Evolutionary conservation across 768 basidiomycete species (phyloP).

Genomic region (Mycena kentingensis): DNA sequence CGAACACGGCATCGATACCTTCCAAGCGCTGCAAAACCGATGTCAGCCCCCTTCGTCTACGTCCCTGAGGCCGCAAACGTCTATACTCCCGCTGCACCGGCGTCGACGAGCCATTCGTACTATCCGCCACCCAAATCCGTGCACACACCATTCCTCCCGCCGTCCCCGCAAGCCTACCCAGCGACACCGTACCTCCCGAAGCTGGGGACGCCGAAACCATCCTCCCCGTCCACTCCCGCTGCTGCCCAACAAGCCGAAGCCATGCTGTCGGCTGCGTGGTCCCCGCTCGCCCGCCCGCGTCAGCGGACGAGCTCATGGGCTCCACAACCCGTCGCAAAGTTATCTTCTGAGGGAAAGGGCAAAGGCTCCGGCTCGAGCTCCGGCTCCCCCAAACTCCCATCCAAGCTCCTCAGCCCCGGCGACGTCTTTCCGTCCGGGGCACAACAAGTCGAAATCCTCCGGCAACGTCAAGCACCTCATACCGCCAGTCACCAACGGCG

Average conservation of each 20-base stretch:
- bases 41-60: slow-evolving; percentile 18
- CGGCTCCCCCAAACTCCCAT: slow-evolving; percentile 5
- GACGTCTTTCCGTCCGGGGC: not conserved
- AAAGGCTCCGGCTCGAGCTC: not conserved
- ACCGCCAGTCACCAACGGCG: not conserved
- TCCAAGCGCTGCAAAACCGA: too few relatives aligned
- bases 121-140: slow-evolving; percentile 1
- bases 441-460: slow-evolving; percentile 14
- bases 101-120: slow-evolving; percentile 8
- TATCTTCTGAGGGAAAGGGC: not conserved
- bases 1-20: too few relatives aligned
- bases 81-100: not conserved
- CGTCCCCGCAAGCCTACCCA: slow-evolving; percentile 2
- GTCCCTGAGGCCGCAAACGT: slow-evolving; percentile 10
- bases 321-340: not conserved
- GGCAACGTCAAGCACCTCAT: slow-evolving; percentile 2
- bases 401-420: slow-evolving; percentile 1
- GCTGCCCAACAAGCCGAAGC: slow-evolving; percentile 6
- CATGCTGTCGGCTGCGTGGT: slow-evolving; percentile 8
- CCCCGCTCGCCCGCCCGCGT: slow-evolving; percentile 4
- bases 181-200: slow-evolving; percentile 9
- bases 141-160: slow-evolving; percentile 13
- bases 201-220: not conserved
- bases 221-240: not conserved
- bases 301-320: slow-evolving; percentile 15